These are phyloP conservation scores for Ophiostoma novo-ulmi DNA, from an alignment of 2,329 filamentous ascomycete genomes.

Conservation along the genomic window DNA sequence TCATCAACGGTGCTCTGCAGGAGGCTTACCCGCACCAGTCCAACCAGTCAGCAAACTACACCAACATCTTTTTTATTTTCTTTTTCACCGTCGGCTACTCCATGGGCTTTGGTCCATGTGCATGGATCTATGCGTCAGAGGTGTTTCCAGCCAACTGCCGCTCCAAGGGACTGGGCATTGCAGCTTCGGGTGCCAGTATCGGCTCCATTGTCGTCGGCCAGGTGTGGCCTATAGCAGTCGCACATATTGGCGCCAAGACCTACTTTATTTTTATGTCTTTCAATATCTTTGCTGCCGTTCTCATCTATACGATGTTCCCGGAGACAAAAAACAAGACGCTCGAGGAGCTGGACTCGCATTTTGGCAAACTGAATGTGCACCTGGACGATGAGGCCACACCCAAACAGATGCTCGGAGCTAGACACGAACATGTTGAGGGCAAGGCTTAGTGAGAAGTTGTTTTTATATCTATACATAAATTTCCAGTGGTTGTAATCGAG, in stretches of 20 bases:
- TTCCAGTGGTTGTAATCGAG: not conserved
- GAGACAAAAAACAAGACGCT: slow-evolving; percentile 38
- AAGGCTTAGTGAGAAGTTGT: not conserved
- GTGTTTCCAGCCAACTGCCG: slow-evolving; percentile 28
- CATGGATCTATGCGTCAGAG: slow-evolving; percentile 29
- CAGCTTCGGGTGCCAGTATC: slow-evolving; percentile 27
- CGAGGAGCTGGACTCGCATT: slow-evolving; percentile 30
- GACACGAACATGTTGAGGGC: slow-evolving; percentile 21
- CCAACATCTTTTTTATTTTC: slow-evolving; percentile 29
- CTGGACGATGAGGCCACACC: slow-evolving; percentile 29
- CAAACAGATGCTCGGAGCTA: slow-evolving; percentile 30
- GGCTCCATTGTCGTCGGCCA: slow-evolving; percentile 28
- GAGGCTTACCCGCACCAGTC: slow-evolving; percentile 27
- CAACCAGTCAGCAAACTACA: slow-evolving; percentile 27
- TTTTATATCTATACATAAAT: not conserved
- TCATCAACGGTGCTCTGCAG: slow-evolving; percentile 30
- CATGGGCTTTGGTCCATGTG: slow-evolving; percentile 28
- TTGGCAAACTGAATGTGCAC: slow-evolving; percentile 30
- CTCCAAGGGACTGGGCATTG: slow-evolving; percentile 27
- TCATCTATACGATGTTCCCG: slow-evolving; percentile 29
- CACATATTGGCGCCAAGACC: slow-evolving; percentile 26
- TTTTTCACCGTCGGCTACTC: slow-evolving; percentile 29
- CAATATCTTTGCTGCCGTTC: slow-evolving; percentile 26
- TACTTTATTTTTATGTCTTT: slow-evolving; percentile 31
- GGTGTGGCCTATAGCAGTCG: slow-evolving; percentile 28